Conservation (phyloP, 352 stramenopile genomes). For the Globisporangium lucens region DNA sequence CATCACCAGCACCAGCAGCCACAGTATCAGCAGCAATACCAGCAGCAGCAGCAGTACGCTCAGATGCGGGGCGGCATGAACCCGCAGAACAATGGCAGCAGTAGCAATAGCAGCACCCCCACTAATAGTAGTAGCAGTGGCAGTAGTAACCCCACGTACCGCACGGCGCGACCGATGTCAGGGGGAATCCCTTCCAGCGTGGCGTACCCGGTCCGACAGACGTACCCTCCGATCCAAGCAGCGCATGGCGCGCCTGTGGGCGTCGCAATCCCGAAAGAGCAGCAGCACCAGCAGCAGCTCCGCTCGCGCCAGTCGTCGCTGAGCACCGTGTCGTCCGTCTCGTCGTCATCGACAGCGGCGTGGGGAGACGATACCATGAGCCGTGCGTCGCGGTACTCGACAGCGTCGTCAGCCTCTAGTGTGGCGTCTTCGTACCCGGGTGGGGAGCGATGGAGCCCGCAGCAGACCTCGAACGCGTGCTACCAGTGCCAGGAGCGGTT, state of each 20-base stretch:
- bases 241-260: constrained; percentile 1
- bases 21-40: constrained; percentile 1
- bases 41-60: constrained; percentile 5
- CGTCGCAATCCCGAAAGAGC: constrained; percentile 13
- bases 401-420: constrained; percentile 35
- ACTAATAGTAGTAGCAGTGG: neutral
- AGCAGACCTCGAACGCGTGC: constrained; percentile 69
- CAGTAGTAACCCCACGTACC: neutral
- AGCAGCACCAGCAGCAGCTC: constrained; percentile 8
- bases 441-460: constrained; percentile 60
- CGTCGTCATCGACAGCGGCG: constrained; percentile 14
- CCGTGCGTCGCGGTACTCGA: constrained; percentile 62
- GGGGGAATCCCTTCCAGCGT: constrained; percentile 1
- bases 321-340: constrained; percentile 24
- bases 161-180: constrained; percentile 1
- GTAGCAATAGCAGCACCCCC: neutral
- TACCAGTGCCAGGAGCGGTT: constrained; percentile 82
- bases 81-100: constrained; percentile 3
- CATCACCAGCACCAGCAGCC: neutral
- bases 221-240: constrained; percentile 8
- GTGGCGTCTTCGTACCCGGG: constrained; percentile 32
- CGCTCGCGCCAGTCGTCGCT: constrained; percentile 49
- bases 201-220: constrained; percentile 11
- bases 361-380: constrained; percentile 42
- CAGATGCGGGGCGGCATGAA: constrained; percentile 6